phyloP scores from a whole-genome alignment of 192 early-diverging fungal species.

The Phycomyces nitens region DNA sequence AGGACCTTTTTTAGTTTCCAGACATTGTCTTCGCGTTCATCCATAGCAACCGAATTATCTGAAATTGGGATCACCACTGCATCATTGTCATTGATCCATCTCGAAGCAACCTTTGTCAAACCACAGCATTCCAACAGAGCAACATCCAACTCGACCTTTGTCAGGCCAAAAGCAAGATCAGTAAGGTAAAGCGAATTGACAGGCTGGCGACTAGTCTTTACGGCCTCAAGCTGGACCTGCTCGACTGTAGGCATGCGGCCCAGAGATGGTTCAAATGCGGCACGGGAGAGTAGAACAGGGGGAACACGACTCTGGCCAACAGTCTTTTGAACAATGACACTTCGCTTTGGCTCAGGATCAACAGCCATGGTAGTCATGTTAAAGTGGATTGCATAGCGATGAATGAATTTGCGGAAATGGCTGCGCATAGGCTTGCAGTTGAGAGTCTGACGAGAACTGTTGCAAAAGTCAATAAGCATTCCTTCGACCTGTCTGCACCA shows the following conservation, averaged over 20 bases:
- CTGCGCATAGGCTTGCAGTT: constrained; percentile 69
- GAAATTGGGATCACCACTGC: constrained; percentile 42
- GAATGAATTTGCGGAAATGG: constrained; percentile 64
- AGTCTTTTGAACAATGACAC: constrained; percentile 59
- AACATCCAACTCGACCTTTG: constrained; percentile 42
- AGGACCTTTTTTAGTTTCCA: constrained; percentile 37
- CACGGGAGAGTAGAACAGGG: constrained; percentile 39
- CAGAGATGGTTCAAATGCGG: constrained; percentile 21
- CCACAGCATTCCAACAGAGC: constrained; percentile 20
- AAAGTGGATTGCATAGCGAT: constrained; percentile 73
- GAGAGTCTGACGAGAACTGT: constrained; percentile 48
- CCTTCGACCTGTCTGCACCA: constrained; percentile 72
- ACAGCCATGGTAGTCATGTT: constrained; percentile 67
- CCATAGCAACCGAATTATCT: constrained; percentile 41
- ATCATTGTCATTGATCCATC: constrained; percentile 55
- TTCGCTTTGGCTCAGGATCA: constrained; percentile 74
- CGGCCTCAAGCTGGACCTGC: constrained; percentile 24
- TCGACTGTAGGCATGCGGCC: constrained; percentile 13
- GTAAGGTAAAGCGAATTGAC: constrained; percentile 57
- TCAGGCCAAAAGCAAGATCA: constrained; percentile 51
- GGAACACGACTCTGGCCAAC: constrained; percentile 29
- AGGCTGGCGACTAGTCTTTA: constrained; percentile 44
- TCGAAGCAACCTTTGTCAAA: constrained; percentile 29
- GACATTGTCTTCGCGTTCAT: constrained; percentile 47
- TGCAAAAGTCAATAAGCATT: constrained; percentile 61